Evolutionary conservation across 768 basidiomycete species (phyloP), one percentile per base, ranked within the genome.

Genomic region (Omphalotus guepiniiformis): DNA sequence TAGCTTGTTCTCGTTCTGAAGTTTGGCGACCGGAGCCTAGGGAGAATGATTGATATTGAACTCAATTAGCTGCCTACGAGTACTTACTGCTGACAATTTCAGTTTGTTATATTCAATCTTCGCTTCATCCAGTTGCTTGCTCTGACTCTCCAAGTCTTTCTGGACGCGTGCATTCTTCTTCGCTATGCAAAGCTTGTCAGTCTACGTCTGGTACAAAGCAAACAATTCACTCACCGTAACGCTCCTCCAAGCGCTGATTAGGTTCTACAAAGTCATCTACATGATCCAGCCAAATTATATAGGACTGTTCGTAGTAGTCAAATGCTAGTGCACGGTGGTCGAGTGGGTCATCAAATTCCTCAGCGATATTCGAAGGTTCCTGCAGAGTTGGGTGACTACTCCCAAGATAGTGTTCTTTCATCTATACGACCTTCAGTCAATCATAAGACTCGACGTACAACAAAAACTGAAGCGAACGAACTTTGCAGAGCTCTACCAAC

Each of bases 401-500:
- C 36, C 74, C 69, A 39, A 85, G 58, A 55, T 86, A 85, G 39
- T 69, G 45, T 6, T 42, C 52, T 27, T 50, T 57, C n/a, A 52
- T 56, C 59, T 62, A 37, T 4, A 39, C 61, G 58, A 39, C 57
- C 65, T 65, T 69, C 38, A 23, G 12, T n/a, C n/a, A 35, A n/a
- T 27, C 29, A 34, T 23, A 40, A 21, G 39, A 34, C 12, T 22
- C 41, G 30, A 25, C n/a, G 19, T 7, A 8, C 16, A 35, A 25
- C 5, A 21, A 49, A n/a, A n/a, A n/a, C n/a, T n/a, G 29, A 19
- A n/a, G 49, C 9, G 25, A 48, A 61, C 73, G 22, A 56, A 94
- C 95, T 69, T 85, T 86, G 57, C 87, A 85, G 54, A 90, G 63
- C 56, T 90, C 85, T 6, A 88, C 89, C 12, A 99, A 68, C 96